Base-by-base conservation (phyloP, 345 rosid species). In the Camelina hispida region DNA sequence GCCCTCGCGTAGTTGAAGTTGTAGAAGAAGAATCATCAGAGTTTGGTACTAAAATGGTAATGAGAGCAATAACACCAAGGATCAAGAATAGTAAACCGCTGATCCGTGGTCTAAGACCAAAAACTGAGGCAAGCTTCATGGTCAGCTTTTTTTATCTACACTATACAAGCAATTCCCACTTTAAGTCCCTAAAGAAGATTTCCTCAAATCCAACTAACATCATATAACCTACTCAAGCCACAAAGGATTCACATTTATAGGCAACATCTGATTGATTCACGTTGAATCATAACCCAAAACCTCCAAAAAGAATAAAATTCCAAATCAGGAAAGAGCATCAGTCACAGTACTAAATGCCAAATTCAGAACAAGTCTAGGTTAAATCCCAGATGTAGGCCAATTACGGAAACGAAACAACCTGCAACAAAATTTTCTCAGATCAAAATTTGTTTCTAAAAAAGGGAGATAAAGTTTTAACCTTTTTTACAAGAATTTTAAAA, bases 21-120 rank as follows among this genome's bases (percentile, higher is more conserved):
- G 81, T 81, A 0, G 54, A 69, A 63, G 88, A 74, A 65, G 88
- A 76, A 65, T 89, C 87, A 78, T 85, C 82, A 28, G 82, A 76
- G 71, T 72, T 78, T 1, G 83, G 86, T 60, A 88, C 88, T 68
- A 93, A 79, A 67, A 90, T 81, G 44, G 88, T 83, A 51, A 93
- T 78, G 23, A 93, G 75, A 9, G 85, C 93, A 75, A 93, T 82
- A 60, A 87, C 81, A 78, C 91, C 83, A 22, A 90, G 69, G 47
- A 89, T 52, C 75, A 85, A 85, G 73, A 93, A 70, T 67, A 93
- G 78, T 66, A 87, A 75, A 88, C 88, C 88, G 68, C 90, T 83
- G 37, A 73, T 46, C 2, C 85, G 87, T 15, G 84, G 90, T 81
- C 91, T 87, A 42, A 87, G 86, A 71, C 96, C 89, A 20, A 86